Conservation (phyloP, 768 basidiomycete genomes). For the Ramaria sp. region DNA sequence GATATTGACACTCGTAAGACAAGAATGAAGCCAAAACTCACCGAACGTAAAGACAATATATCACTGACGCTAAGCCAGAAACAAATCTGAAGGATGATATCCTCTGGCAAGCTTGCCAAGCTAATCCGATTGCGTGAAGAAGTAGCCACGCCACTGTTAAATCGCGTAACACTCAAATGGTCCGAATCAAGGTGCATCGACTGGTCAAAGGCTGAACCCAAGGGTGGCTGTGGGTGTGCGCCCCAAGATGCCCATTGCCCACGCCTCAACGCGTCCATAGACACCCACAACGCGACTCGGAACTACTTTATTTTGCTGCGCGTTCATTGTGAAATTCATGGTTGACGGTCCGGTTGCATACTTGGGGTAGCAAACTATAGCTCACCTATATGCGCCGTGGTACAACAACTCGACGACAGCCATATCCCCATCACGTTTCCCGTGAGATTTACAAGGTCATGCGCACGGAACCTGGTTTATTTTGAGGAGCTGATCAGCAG, state of each 20-base stretch:
- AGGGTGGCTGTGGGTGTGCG: not conserved
- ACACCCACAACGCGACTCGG: not conserved
- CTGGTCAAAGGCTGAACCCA: not conserved
- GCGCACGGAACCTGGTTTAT: not conserved
- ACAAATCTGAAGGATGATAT: conserved; percentile 5
- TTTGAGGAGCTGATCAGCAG: too few relatives aligned
- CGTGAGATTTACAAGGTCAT: too few relatives aligned
- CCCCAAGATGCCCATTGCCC: not conserved
- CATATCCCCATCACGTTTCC: not conserved
- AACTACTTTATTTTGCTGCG: not conserved
- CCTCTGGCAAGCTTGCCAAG: not conserved
- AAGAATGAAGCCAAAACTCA: not conserved
- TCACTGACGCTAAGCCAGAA: conserved; percentile 2
- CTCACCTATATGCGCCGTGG: too few relatives aligned
- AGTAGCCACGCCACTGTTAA: not conserved
- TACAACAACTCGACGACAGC: too few relatives aligned
- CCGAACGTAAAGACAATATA: conserved; percentile 2
- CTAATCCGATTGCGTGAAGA: not conserved
- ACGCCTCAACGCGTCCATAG: not conserved
- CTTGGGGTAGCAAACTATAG: too few relatives aligned
- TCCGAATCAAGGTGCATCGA: not conserved
- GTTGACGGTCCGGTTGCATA: too few relatives aligned
- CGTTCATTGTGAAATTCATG: too few relatives aligned
- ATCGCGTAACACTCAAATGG: not conserved
- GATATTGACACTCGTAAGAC: not conserved